Percentiles rank a stretch among this genome's conserved stretches.
These are phyloP conservation scores for Microcos paniculata DNA, from an alignment of 345 rosid genomes.

Conservation along the genomic window DNA sequence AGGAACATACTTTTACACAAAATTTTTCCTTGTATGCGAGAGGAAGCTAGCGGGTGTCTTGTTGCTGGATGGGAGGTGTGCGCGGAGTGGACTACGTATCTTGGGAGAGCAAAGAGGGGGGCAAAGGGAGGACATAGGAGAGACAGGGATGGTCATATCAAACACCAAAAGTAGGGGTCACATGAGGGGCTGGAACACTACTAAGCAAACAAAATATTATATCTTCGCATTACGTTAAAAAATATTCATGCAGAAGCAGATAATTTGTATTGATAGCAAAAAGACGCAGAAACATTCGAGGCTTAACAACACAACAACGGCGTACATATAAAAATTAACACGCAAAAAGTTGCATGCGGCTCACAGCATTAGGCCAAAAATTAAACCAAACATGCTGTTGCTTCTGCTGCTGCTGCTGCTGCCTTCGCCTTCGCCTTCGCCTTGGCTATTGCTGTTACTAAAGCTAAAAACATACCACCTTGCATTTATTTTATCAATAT, in stretches of 20 bases:
- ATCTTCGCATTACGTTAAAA: slow-evolving; percentile 29
- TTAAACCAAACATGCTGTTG: too few relatives aligned
- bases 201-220: neutral
- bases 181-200: slow-evolving; percentile 5
- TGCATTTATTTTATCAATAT: neutral
- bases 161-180: slow-evolving; percentile 16
- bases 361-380: slow-evolving; percentile 24
- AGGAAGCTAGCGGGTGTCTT: slow-evolving; percentile 2
- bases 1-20: too few relatives aligned
- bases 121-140: neutral
- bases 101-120: neutral
- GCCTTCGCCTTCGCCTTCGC: too few relatives aligned
- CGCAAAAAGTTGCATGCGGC: slow-evolving; percentile 32
- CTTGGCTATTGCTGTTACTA: too few relatives aligned
- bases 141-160: slow-evolving; percentile 23
- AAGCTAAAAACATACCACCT: neutral
- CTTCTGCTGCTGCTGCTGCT: too few relatives aligned
- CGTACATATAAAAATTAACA: slow-evolving; percentile 32
- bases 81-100: slow-evolving; percentile 14
- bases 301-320: slow-evolving; percentile 37
- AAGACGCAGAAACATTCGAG: slow-evolving; percentile 40
- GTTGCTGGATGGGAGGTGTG: slow-evolving; percentile 1
- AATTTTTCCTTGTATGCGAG: neutral
- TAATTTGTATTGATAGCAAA: slow-evolving; percentile 32
- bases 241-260: slow-evolving; percentile 37